Base-by-base conservation (phyloP, 306 rosid genomes). In the Aeschynomene evenia region DNA sequence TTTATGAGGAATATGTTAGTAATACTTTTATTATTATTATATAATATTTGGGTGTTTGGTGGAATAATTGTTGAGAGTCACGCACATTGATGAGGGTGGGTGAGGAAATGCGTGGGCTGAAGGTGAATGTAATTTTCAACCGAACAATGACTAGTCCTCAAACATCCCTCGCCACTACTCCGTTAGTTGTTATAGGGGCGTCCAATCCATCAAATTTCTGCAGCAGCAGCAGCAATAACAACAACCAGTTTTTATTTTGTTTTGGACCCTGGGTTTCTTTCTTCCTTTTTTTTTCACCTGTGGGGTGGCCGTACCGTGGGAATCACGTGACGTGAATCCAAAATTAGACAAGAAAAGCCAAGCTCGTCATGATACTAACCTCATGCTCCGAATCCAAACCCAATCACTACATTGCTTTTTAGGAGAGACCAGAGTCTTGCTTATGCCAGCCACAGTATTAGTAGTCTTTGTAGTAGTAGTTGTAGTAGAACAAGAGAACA, bases 251-350 rank as follows among this genome's bases (percentile, higher is more conserved):
- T 28, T n/a, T n/a, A n/a, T n/a, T n/a, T n/a, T n/a, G n/a, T 85
- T 81, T 81, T 83, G 77, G 65, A 70, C 61, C 68, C 79, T 55
- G 52, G 61, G n/a, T n/a, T n/a, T n/a, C n/a, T n/a, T n/a, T n/a
- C n/a, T n/a, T n/a, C n/a, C n/a, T n/a, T n/a, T n/a, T 53, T 68
- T 63, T 68, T 64, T 62, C 39, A 71, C 39, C 61, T 68, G 68
- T 77, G 68, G 68, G 36, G 39, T 29, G 33, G 15, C 72, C 86
- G 92, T 84, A 87, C 90, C 65, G 50, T 71, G 34, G 51, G 83
- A 75, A 85, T 86, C 95, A 85, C 97, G 97, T 86, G 95, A 85
- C 97, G 97, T 86, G 95, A 86, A 84, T 43, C 63, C 65, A 29
- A 56, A 46, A 61, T 6, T n/a, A n/a, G n/a, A n/a, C 70, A 79